These are phyloP conservation scores for Fraxinus ornus DNA, from an alignment of 305 asterid genomes.

Conservation along the genomic window DNA sequence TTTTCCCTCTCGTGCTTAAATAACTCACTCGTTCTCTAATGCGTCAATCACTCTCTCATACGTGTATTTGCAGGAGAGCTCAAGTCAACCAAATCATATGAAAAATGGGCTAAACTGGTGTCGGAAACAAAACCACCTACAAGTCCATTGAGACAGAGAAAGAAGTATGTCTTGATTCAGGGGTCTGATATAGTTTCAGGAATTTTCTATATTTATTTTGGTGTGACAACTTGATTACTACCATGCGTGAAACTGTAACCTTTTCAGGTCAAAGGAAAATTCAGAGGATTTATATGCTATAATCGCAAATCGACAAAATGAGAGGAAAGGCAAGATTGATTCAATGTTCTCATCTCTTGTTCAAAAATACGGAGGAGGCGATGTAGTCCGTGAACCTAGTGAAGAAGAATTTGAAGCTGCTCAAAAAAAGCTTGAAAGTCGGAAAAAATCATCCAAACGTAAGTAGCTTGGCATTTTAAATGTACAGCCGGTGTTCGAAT, in stretches of 20 bases:
- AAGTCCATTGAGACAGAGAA: slow-evolving; percentile 54
- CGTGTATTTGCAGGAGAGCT: slow-evolving; percentile 46
- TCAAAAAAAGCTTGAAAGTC: slow-evolving; percentile 55
- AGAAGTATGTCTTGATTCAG: slow-evolving; percentile 48
- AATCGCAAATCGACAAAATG: slow-evolving; percentile 64
- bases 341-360: slow-evolving; percentile 73
- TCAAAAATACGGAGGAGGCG: slow-evolving; percentile 65
- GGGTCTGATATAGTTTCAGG: background rate
- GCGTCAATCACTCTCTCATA: background rate
- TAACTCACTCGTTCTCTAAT: background rate
- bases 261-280: slow-evolving; percentile 52
- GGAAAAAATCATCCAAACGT: slow-evolving; percentile 45
- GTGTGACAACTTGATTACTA: background rate
- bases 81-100: slow-evolving; percentile 63
- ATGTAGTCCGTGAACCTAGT: slow-evolving; percentile 54
- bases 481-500: background rate
- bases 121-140: slow-evolving; percentile 81
- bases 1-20: background rate
- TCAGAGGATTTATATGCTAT: slow-evolving; percentile 64
- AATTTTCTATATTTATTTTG: background rate
- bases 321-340: slow-evolving; percentile 64
- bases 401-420: slow-evolving; percentile 92
- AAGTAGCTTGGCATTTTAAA: slow-evolving; percentile 35
- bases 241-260: slow-evolving; percentile 10
- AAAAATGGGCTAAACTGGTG: slow-evolving; percentile 72